These are phyloP conservation scores for Nicotiana knightiana DNA, from an alignment of 257 asterid species.

Conservation along the genomic window DNA sequence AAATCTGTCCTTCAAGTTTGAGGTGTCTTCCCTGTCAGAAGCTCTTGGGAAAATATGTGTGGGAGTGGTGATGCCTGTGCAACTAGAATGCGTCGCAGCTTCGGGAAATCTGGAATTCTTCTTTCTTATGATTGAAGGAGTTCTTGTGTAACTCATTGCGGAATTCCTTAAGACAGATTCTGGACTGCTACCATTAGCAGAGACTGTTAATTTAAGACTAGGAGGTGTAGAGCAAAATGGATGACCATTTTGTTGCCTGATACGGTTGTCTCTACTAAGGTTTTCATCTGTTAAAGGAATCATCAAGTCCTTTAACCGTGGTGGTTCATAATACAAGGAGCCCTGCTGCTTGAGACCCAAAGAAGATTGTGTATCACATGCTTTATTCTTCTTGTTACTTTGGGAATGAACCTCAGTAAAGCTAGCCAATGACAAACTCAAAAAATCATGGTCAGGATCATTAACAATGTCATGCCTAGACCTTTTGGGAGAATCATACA, in stretches of 20 bases:
- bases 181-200: conserved; percentile 37
- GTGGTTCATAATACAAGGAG: conserved; percentile 31
- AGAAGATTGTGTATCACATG: conserved; percentile 19
- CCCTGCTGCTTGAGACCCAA: conserved; percentile 24
- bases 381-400: conserved; percentile 37
- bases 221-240: conserved; percentile 25
- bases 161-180: conserved; percentile 59
- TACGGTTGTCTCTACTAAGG: conserved; percentile 1
- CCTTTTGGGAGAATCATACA: conserved; percentile 39
- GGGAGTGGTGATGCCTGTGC: conserved; percentile 15
- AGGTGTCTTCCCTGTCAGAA: conserved; percentile 19
- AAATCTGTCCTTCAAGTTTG: conserved; percentile 19
- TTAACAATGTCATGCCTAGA: conserved; percentile 21
- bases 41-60: conserved; percentile 9
- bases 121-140: conserved; percentile 68
- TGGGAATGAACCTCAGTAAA: conserved; percentile 21
- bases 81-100: conserved; percentile 16
- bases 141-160: conserved; percentile 54
- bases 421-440: conserved; percentile 47
- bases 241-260: conserved; percentile 8
- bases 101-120: conserved; percentile 18
- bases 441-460: conserved; percentile 34
- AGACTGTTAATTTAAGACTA: conserved; percentile 26
- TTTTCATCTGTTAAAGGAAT: conserved; percentile 13
- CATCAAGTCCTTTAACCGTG: conserved; percentile 22